Evolutionary conservation across 306 rosid genomes (phyloP).

Genomic region (Biancaea sappan): DNA sequence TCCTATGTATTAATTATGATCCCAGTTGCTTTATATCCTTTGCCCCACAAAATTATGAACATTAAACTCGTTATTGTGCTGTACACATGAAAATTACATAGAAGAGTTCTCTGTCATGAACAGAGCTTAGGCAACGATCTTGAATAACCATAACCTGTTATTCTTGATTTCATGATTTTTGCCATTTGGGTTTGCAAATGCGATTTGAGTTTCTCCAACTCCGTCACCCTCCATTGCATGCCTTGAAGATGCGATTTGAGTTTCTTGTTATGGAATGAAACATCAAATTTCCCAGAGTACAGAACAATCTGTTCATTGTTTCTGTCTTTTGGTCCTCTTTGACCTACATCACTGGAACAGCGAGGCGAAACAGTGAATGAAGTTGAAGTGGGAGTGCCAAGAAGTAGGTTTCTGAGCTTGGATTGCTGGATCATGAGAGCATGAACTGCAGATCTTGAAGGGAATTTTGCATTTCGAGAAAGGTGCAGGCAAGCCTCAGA

Average conservation of each 20-base stretch:
- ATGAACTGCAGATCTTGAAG: constrained; percentile 65
- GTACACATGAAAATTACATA: constrained; percentile 47
- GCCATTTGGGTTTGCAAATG: constrained; percentile 81
- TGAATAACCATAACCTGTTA: constrained; percentile 49
- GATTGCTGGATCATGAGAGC: constrained; percentile 63
- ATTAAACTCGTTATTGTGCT: constrained; percentile 45
- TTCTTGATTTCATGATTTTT: constrained; percentile 69
- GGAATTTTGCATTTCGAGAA: constrained; percentile 67
- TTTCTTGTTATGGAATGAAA: constrained; percentile 54
- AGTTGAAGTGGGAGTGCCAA: constrained; percentile 35
- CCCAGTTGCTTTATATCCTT: constrained; percentile 13
- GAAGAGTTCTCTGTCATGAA: constrained; percentile 49
- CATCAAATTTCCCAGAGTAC: constrained; percentile 56
- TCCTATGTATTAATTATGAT: constrained; percentile 15
- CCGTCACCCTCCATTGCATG: constrained; percentile 91
- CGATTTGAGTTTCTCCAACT: constrained; percentile 71
- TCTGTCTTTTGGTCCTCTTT: constrained; percentile 48
- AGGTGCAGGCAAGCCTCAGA: constrained; percentile 58
- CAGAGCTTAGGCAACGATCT: constrained; percentile 90
- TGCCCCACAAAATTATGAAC: constrained; percentile 39
- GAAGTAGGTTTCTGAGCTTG: constrained; percentile 68
- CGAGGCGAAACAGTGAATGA: constrained; percentile 45
- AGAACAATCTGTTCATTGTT: constrained; percentile 54
- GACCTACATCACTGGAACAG: constrained; percentile 33
- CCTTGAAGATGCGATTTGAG: constrained; percentile 74